Evolutionary conservation across 2,329 filamentous ascomycete species (phyloP).

Genomic region (Alternaria brassicicola): DNA sequence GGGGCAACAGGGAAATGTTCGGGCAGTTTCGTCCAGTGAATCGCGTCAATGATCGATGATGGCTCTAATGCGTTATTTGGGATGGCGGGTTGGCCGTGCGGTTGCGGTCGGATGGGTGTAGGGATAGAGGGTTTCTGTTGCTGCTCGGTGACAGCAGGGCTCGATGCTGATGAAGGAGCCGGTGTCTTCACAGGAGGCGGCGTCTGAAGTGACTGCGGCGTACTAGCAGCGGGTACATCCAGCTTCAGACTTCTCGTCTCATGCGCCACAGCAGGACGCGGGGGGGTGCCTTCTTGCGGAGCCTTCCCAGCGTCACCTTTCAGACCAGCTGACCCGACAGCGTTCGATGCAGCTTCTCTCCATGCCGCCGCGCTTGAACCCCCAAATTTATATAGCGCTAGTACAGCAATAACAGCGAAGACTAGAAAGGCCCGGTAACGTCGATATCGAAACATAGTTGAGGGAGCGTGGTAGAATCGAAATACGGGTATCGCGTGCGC

Average conservation of each 20-base stretch:
- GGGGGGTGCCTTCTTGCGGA: conserved; percentile 25
- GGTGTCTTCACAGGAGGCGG: conserved; percentile 38
- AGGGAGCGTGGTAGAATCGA: conserved; percentile 10
- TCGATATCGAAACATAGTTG: conserved; percentile 62
- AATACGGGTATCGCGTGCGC: conserved; percentile 15
- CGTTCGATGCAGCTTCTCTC: conserved; percentile 32
- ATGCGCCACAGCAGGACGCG: conserved; percentile 35
- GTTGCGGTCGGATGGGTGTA: conserved; percentile 19
- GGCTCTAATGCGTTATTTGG: conserved; percentile 29
- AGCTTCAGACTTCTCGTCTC: conserved; percentile 43
- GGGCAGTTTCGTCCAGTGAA: conserved; percentile 75
- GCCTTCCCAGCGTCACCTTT: conserved; percentile 24
- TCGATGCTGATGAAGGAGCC: conserved; percentile 16
- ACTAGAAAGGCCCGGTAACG: conserved; percentile 67
- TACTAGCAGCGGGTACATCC: conserved; percentile 40
- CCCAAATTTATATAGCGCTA: conserved; percentile 61
- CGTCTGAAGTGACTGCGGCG: conserved; percentile 27
- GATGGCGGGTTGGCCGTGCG: conserved; percentile 19
- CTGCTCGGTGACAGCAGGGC: conserved; percentile 15
- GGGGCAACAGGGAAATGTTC: conserved; percentile 79
- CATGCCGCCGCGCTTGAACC: conserved; percentile 53
- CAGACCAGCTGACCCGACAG: conserved; percentile 26
- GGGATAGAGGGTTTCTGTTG: conserved; percentile 27
- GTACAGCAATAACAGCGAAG: conserved; percentile 61
- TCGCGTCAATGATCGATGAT: conserved; percentile 31